phyloP scores from a whole-genome alignment of 2,329 filamentous ascomycete genomes.

The Claviceps pusilla region DNA sequence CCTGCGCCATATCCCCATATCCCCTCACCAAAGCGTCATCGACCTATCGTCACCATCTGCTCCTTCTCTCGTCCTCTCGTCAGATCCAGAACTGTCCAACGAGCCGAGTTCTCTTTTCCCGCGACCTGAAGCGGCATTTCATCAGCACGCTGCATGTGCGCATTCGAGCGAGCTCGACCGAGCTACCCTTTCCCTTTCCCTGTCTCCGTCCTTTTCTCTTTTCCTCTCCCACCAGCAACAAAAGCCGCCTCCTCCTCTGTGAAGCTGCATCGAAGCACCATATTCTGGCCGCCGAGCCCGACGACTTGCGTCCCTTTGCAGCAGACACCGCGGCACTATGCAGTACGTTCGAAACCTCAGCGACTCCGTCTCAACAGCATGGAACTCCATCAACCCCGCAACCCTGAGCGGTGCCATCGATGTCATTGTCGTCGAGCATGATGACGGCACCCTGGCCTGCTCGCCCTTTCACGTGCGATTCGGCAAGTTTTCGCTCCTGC shows the following conservation, averaged over 20 bases:
- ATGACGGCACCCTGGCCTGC: constrained; percentile 77
- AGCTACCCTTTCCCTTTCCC: too few relatives aligned
- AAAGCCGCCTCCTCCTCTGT: too few relatives aligned
- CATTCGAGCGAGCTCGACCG: neutral
- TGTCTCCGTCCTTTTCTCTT: too few relatives aligned
- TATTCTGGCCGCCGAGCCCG: neutral
- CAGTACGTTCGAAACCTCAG: constrained; percentile 95
- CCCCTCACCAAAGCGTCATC: neutral
- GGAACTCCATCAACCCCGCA: constrained; percentile 98
- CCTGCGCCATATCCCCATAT: neutral
- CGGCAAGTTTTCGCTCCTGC: constrained; percentile 90
- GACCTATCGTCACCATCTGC: neutral
- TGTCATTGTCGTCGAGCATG: constrained; percentile 93
- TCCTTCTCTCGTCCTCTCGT: neutral
- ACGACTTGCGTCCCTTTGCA: neutral
- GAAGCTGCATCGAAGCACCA: neutral
- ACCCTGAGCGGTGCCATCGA: constrained; percentile 96
- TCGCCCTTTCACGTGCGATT: constrained; percentile 98
- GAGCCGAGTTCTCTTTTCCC: too few relatives aligned
- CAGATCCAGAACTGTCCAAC: neutral
- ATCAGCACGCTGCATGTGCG: neutral
- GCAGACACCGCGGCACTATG: constrained; percentile 40
- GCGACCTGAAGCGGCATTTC: neutral
- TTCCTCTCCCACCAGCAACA: too few relatives aligned
- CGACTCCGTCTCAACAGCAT: constrained; percentile 92